Conservation (phyloP, 2,329 filamentous ascomycete genomes). For the Colletotrichum liaoningense region DNA sequence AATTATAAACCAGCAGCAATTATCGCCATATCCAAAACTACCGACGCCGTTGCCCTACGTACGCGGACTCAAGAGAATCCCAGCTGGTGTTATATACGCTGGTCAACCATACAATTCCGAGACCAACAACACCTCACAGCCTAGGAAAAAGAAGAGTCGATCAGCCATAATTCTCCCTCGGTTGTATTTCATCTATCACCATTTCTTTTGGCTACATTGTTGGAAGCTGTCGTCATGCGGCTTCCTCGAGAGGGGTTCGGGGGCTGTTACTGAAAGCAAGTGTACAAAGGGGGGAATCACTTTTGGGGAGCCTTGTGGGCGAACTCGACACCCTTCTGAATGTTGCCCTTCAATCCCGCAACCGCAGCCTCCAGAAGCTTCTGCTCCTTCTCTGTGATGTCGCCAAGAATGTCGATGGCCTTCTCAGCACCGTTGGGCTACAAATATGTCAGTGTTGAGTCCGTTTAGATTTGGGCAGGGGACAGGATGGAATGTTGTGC, state of each 20-base stretch:
- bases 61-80: slow-evolving; percentile 16
- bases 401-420: slow-evolving; percentile 81
- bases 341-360: slow-evolving; percentile 89
- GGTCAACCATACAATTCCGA: slow-evolving; percentile 19
- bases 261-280: slow-evolving; percentile 25
- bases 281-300: slow-evolving; percentile 66
- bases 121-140: slow-evolving; percentile 40
- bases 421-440: slow-evolving; percentile 88
- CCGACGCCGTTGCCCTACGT: slow-evolving; percentile 15
- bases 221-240: slow-evolving; percentile 30
- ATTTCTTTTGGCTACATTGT: slow-evolving; percentile 36
- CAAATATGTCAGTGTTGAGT: slow-evolving; percentile 41
- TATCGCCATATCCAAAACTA: slow-evolving; percentile 14
- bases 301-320: slow-evolving; percentile 89
- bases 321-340: slow-evolving; percentile 92
- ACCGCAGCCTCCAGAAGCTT: slow-evolving; percentile 81
- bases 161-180: slow-evolving; percentile 43
- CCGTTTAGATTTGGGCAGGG: not conserved
- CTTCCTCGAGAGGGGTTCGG: slow-evolving; percentile 14
- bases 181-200: slow-evolving; percentile 36
- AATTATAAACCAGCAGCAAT: slow-evolving; percentile 11
- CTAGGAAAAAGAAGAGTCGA: slow-evolving; percentile 41
- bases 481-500: slow-evolving; percentile 3
- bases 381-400: slow-evolving; percentile 89
- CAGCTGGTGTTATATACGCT: slow-evolving; percentile 7